phyloP scores from a whole-genome alignment of 176 grass and related monocot species.

The Oryza glaberrima region DNA sequence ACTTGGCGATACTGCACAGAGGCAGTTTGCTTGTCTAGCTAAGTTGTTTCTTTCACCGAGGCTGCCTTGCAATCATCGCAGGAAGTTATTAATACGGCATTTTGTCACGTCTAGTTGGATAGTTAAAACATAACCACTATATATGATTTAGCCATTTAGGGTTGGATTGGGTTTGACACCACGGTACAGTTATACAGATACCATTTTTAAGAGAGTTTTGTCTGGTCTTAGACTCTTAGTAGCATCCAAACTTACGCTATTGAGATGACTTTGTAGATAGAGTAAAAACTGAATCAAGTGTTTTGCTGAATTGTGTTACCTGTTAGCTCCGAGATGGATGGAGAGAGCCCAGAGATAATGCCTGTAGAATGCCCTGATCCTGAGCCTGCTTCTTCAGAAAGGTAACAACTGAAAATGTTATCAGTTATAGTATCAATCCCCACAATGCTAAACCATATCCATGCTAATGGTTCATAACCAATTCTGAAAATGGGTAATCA shows the following conservation, averaged over 20 bases:
- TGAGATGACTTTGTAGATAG: background rate
- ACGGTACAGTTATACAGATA: background rate
- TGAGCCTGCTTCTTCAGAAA: slow-evolving; percentile 31
- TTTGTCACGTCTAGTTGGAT: background rate
- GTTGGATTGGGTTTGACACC: background rate
- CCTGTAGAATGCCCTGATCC: slow-evolving; percentile 4
- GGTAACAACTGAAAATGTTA: background rate
- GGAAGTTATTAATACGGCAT: background rate
- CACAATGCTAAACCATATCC: background rate
- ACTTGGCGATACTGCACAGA: background rate
- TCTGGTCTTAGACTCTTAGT: background rate
- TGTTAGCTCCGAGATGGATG: slow-evolving; percentile 30
- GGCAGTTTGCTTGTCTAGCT: background rate
- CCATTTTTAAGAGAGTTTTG: background rate
- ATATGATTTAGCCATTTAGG: background rate
- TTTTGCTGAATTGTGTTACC: background rate
- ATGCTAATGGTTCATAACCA: background rate
- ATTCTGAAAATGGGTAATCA: background rate
- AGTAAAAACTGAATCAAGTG: background rate
- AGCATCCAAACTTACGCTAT: background rate
- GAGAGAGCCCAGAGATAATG: slow-evolving; percentile 21
- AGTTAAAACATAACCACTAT: background rate
- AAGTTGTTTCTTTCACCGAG: slow-evolving; percentile 29
- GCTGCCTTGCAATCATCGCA: slow-evolving; percentile 43
- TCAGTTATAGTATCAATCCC: background rate